Base-by-base conservation (phyloP, 2,329 filamentous ascomycete species). In the Aspergillus tubingensis region DNA sequence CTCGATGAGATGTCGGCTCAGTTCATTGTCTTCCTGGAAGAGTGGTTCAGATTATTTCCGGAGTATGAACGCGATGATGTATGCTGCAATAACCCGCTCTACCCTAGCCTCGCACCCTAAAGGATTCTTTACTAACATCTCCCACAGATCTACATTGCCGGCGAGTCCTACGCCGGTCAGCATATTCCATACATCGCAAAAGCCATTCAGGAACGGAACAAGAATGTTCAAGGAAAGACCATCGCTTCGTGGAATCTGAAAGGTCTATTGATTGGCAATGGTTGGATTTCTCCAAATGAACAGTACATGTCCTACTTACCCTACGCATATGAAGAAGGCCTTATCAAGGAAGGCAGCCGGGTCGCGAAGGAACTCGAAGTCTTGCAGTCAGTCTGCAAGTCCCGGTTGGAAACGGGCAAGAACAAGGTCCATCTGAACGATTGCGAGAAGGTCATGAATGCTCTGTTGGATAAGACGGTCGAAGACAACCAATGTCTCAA, bases 181-280 rank as follows among this genome's bases (percentile, higher is more conserved):
- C 89, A 98, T 77, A 98, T 99, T 63, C 95, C 95, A 1, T 96
- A 99, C 75, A 95, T 99, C 65, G 91, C 93, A n/a, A 88, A 89
- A 71, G 90, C 90, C 19, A 96, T 99, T 58, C 82, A 97, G 60
- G 88, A 92, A 51, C 91, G 92, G 62, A 99, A 99, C 80, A 89
- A 90, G 70, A 80, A 80, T n/a, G 56, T 63, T 5, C 76, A 77
- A 13, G 72, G 72, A 17, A 76, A 60, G 21, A 77, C 60, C 36
- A 69, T 75, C 2, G 65, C 79, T 43, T 75, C 77, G 25, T 99
- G 94, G 95, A 89, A 89, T 54, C 79, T 99, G 27, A 85, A 88
- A 66, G 95, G 94, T 8, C 81, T 99, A 19, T 76, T 99, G 38
- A 98, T 99, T 62, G 96, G 96, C 57, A 99, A 99, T 74, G 95